phyloP scores from a whole-genome alignment of 2,329 filamentous ascomycete genomes.

The Curvularia eragrostidis region DNA sequence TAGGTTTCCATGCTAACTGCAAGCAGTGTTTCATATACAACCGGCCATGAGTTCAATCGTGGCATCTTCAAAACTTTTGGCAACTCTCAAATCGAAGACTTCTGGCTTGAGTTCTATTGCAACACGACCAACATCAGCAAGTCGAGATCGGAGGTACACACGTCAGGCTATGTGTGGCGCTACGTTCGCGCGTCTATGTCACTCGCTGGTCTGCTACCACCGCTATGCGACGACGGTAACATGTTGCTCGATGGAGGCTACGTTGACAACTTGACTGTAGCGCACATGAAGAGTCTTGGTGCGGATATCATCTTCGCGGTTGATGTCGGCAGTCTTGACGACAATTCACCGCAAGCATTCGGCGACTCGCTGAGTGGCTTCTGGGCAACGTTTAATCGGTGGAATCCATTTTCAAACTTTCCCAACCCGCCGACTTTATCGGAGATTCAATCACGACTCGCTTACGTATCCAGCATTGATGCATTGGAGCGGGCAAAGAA shows the following conservation, averaged over 20 bases:
- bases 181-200: conserved; percentile 98
- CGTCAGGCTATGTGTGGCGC: conserved; percentile 95
- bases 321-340: conserved; percentile 91
- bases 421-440: conserved; percentile 94
- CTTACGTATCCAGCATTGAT: conserved; percentile 94
- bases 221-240: conserved; percentile 93
- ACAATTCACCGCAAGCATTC: conserved; percentile 88
- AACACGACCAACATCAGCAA: conserved; percentile 99
- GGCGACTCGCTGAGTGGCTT: conserved; percentile 93
- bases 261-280: conserved; percentile 94
- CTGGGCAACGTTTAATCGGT: conserved; percentile 93
- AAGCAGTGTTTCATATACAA: conserved; percentile 82
- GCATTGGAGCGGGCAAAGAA: conserved; percentile 92
- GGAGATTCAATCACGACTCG: conserved; percentile 92
- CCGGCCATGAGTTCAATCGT: conserved; percentile 97
- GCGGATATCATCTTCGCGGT: conserved; percentile 95
- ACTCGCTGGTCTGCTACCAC: conserved; percentile 87
- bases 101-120: conserved; percentile 98
- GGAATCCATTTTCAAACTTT: conserved; percentile 90
- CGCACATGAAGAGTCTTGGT: conserved; percentile 94
- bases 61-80: conserved; percentile 99
- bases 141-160: conserved; percentile 89
- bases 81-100: conserved; percentile 96
- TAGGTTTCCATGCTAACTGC: conserved; percentile 17
- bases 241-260: conserved; percentile 98